These are phyloP conservation scores for Apiospora marii DNA, from an alignment of 2,329 filamentous ascomycete genomes.

Conservation along the genomic window DNA sequence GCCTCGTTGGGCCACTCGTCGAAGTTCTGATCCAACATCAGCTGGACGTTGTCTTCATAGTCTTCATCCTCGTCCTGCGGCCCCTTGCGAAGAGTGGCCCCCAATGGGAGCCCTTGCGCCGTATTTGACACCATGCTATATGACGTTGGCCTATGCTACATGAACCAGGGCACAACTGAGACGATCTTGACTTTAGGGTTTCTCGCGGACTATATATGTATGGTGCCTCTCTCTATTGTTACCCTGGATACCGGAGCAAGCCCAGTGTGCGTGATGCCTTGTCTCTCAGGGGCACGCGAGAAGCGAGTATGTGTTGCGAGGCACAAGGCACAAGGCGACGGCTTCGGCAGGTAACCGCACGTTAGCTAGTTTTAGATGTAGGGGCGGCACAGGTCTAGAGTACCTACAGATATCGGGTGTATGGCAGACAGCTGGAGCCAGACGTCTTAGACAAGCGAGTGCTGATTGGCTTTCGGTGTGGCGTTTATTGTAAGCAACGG, in stretches of 20 bases:
- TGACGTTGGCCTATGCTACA: background rate
- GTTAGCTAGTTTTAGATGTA: background rate
- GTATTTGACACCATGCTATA: background rate
- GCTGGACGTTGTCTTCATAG: constrained; percentile 32
- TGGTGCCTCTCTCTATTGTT: background rate
- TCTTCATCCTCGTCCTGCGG: constrained; percentile 33
- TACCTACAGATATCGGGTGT: background rate
- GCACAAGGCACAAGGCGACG: background rate
- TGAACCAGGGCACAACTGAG: background rate
- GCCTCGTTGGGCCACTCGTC: constrained; percentile 60
- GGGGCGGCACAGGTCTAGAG: background rate
- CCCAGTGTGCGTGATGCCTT: background rate
- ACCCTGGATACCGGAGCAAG: background rate
- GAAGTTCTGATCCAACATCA: constrained; percentile 33
- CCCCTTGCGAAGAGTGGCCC: constrained; percentile 21
- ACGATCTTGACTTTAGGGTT: background rate
- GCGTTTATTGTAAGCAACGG: background rate
- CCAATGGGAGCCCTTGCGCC: background rate
- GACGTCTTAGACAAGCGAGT: background rate
- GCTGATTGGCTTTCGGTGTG: background rate
- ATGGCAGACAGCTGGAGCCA: background rate
- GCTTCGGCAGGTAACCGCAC: background rate
- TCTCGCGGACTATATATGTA: background rate
- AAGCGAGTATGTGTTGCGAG: constrained; percentile 9
- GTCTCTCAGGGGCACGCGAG: background rate